phyloP scores from a whole-genome alignment of 495 filamentous ascomycete species.

The Neurospora africana region DNA sequence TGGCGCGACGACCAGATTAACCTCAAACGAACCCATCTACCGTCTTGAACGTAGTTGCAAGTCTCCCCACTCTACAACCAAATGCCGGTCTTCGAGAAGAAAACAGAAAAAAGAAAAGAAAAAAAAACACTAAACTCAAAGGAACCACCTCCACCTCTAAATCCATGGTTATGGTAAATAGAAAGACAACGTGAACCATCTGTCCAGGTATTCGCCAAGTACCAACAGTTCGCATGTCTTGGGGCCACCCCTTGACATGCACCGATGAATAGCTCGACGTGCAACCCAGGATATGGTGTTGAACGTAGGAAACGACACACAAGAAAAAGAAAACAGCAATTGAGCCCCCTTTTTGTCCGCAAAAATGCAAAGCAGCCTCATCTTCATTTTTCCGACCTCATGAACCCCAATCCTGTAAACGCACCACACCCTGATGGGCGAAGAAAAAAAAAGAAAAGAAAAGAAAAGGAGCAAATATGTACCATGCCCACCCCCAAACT shows the following conservation, averaged over 20 bases:
- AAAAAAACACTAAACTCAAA: not conserved
- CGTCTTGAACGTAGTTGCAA: not conserved
- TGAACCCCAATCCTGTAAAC: slow-evolving; percentile 9
- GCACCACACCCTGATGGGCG: slow-evolving; percentile 1
- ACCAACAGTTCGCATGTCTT: not conserved
- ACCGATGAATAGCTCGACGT: not conserved
- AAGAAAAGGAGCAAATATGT: slow-evolving; percentile 18
- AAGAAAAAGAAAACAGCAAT: slow-evolving; percentile 6
- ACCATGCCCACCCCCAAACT: slow-evolving; percentile 14
- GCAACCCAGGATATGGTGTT: not conserved
- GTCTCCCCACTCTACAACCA: not conserved
- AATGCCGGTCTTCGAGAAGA: not conserved
- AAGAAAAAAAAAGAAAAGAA: no score
- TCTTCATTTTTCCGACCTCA: slow-evolving; percentile 17
- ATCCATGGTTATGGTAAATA: not conserved
- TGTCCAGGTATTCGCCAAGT: not conserved
- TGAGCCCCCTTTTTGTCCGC: slow-evolving; percentile 10
- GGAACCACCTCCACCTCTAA: slow-evolving; percentile 1
- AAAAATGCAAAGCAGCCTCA: slow-evolving; percentile 7
- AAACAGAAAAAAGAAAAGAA: not conserved
- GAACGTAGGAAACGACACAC: not conserved
- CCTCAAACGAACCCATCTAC: not conserved
- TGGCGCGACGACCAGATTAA: not conserved
- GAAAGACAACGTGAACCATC: slow-evolving; percentile 1
- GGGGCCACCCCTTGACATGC: not conserved